These are phyloP conservation scores for Ramaria sp. DNA, from an alignment of 768 basidiomycete species.

Conservation along the genomic window DNA sequence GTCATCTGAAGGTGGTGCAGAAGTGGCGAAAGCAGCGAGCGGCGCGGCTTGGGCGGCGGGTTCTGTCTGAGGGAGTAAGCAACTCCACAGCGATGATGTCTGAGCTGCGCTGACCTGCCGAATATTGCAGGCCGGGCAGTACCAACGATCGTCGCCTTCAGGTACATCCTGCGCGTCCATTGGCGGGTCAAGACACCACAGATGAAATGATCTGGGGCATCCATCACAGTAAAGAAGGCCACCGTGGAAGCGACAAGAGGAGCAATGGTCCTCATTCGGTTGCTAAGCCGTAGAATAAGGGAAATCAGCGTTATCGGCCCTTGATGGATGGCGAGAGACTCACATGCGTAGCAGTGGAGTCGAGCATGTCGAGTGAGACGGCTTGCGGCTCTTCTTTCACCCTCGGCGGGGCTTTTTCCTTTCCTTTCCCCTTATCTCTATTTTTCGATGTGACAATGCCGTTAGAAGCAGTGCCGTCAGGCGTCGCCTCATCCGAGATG, in stretches of 20 bases:
- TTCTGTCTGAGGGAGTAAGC: slow-evolving; percentile 31
- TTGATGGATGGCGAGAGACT: slow-evolving; percentile 3
- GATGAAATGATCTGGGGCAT: slow-evolving; percentile 91
- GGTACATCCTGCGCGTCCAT: slow-evolving; percentile 82
- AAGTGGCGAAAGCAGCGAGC: slow-evolving; percentile 60
- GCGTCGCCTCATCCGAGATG: slow-evolving; percentile 15
- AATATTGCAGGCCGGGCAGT: slow-evolving; percentile 61
- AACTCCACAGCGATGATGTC: slow-evolving; percentile 14
- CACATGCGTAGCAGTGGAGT: slow-evolving; percentile 18
- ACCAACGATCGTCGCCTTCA: slow-evolving; percentile 63
- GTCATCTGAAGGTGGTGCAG: slow-evolving; percentile 55
- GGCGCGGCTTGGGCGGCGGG: slow-evolving; percentile 55
- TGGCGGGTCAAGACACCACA: slow-evolving; percentile 94
- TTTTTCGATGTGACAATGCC: neutral
- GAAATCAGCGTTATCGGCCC: neutral
- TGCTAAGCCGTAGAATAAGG: slow-evolving; percentile 14
- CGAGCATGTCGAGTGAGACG: slow-evolving; percentile 20
- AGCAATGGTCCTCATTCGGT: slow-evolving; percentile 78
- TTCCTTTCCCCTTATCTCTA: slow-evolving; percentile 40
- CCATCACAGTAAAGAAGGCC: slow-evolving; percentile 94
- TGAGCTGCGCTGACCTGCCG: slow-evolving; percentile 42
- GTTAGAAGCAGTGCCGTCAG: neutral
- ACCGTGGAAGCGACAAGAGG: slow-evolving; percentile 69
- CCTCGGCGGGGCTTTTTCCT: slow-evolving; percentile 26
- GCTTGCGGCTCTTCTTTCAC: slow-evolving; percentile 36